Evolutionary conservation across 2,329 filamentous ascomycete species (phyloP), one percentile per base, ranked within the genome.

Genomic region (Pseudocercospora eumusae): DNA sequence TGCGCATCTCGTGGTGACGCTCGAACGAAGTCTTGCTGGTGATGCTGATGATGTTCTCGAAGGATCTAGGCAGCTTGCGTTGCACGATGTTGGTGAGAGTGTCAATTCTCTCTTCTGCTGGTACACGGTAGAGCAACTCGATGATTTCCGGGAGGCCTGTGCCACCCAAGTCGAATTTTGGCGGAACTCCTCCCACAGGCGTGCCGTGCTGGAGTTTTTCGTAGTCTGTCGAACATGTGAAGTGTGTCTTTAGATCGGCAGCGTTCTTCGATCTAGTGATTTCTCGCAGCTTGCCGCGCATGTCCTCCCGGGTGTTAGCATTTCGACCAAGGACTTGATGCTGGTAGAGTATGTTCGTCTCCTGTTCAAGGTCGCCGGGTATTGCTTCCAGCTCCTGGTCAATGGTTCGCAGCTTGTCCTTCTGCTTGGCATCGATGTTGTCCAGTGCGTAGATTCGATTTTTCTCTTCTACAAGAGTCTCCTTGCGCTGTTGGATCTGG

Each of bases 141-240:
- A 57, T 61, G 7, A 70, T 28, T 7, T 10, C 55, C 3, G 68
- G 69, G 27, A 70, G 63, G 2, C 66, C 67, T n/a, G 67, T 69
- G 3, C 57, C 64, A 25, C 63, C 47, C 7, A 64, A 18, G 45
- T 66, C 63, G 1, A 69, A 60, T 8, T 42, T 21, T 5, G 68
- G 64, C 4, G 59, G 64, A 3, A 66, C 47, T 1, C 18, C 57
- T 4, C 8, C 31, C 11, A 50, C 59, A 61, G 20, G 55, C 50
- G 13, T 50, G 18, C 11, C 57, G 10, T 50, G 18, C 11, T 66
- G 15, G 52, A 70, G 64, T 59, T 67, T 62, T 45, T 64, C 61
- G 55, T 70, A 70, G 13, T 63, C 59, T 11, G 42, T 62, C 18
- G 66, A 67, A 0, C 66, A 69, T 0, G 69, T 57, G 52, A 58